A percentile compares a stretch with the other conserved stretches of the same genome.
Evolutionary conservation across 768 basidiomycete genomes (phyloP).

Genomic region (Naganishia onofrii): DNA sequence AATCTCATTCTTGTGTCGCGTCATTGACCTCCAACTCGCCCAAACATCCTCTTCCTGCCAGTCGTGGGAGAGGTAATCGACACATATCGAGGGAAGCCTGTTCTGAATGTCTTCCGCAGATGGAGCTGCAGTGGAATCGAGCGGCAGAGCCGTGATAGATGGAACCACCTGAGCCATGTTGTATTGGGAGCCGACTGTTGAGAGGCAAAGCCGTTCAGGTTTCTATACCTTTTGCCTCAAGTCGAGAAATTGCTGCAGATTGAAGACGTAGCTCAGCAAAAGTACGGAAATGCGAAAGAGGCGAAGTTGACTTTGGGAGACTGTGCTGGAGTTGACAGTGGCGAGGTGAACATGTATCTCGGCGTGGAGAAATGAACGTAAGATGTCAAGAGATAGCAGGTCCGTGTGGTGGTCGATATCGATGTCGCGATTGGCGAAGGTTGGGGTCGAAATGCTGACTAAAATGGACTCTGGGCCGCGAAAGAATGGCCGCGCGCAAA

Average conservation of each 20-base stretch:
- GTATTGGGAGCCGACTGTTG: not conserved
- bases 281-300: not conserved
- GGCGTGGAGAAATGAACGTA: not conserved
- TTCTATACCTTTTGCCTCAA: not conserved
- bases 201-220: not conserved
- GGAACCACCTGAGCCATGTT: slow-evolving; percentile 52
- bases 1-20: slow-evolving; percentile 95
- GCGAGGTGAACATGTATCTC: not conserved
- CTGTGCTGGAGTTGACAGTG: not conserved
- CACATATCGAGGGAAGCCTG: slow-evolving; percentile 75
- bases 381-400: not conserved
- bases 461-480: not conserved
- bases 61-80: slow-evolving; percentile 96
- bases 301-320: not conserved
- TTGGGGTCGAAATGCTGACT: slow-evolving; percentile 2
- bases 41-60: slow-evolving; percentile 99
- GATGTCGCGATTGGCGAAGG: not conserved
- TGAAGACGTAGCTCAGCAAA: not conserved
- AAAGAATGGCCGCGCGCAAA: not conserved
- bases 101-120: slow-evolving; percentile 65
- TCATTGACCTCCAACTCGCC: slow-evolving; percentile 98
- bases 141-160: slow-evolving; percentile 50
- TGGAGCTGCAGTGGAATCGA: slow-evolving; percentile 50
- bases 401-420: not conserved
- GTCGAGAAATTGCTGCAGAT: not conserved